These are phyloP conservation scores for Raddia distichophylla DNA, from an alignment of 176 grass and related monocot genomes.

Conservation along the genomic window DNA sequence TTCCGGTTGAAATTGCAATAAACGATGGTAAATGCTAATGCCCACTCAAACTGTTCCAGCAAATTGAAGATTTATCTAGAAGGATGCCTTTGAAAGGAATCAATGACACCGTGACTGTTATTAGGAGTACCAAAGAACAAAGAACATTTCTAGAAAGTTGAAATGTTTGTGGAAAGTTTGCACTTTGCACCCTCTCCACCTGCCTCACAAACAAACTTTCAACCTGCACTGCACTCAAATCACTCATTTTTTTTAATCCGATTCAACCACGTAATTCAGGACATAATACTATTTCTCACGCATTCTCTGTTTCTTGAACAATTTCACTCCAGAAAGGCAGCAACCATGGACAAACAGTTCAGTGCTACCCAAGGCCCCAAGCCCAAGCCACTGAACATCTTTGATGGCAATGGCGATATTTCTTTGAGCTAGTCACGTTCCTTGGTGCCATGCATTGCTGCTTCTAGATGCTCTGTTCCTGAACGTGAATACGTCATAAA, in stretches of 20 bases:
- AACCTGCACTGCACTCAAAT: not conserved
- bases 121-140: slow-evolving; percentile 36
- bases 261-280: not conserved
- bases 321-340: not conserved
- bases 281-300: not conserved
- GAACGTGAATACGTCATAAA: not conserved
- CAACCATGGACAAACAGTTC: not conserved
- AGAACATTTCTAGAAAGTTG: slow-evolving; percentile 33
- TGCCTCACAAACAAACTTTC: slow-evolving; percentile 8
- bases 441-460: not conserved
- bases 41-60: not conserved
- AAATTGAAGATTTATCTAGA: not conserved
- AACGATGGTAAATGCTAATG: not conserved
- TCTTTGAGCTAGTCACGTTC: not conserved
- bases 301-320: not conserved
- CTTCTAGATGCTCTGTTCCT: slow-evolving; percentile 33
- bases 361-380: not conserved
- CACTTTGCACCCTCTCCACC: not conserved
- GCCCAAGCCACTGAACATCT: not conserved
- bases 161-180: slow-evolving; percentile 18
- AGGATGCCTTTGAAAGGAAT: not conserved
- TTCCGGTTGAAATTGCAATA: not conserved
- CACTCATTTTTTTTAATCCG: not conserved
- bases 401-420: not conserved
- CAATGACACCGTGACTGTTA: not conserved